Percentiles rank a stretch among this genome's conserved stretches.
Conservation (phyloP, 306 rosid genomes). For the Malus fusca region DNA sequence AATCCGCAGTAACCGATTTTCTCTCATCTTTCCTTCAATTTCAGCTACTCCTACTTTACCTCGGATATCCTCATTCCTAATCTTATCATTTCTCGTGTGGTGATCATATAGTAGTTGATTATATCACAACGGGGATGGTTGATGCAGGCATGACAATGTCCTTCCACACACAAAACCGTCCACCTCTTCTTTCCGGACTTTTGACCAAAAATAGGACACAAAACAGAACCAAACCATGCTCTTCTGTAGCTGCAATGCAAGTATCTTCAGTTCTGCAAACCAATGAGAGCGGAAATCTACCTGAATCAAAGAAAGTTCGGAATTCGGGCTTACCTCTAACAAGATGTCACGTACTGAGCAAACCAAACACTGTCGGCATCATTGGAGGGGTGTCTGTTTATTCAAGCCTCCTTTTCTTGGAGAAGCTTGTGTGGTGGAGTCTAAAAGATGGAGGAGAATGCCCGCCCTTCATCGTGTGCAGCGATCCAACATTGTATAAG, state of each 20-base stretch:
- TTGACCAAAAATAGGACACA: slow-evolving; percentile 18
- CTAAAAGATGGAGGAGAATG: slow-evolving; percentile 48
- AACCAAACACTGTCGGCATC: slow-evolving; percentile 63
- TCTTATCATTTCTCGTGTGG: too few relatives aligned
- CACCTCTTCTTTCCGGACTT: slow-evolving; percentile 24
- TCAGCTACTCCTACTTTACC: too few relatives aligned
- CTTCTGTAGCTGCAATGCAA: slow-evolving; percentile 13
- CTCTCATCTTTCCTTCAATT: too few relatives aligned
- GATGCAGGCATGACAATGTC: slow-evolving; percentile 34
- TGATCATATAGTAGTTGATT: background rate
- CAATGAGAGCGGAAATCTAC: slow-evolving; percentile 36
- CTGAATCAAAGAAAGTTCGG: slow-evolving; percentile 20
- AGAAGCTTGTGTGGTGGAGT: slow-evolving; percentile 73
- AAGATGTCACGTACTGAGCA: slow-evolving; percentile 34
- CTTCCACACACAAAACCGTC: slow-evolving; percentile 20
- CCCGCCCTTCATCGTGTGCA: slow-evolving; percentile 72
- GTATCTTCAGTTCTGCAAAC: slow-evolving; percentile 34
- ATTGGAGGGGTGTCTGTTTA: slow-evolving; percentile 70
- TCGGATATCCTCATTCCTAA: too few relatives aligned
- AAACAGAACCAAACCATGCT: slow-evolving; percentile 25
- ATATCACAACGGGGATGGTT: slow-evolving; percentile 15
- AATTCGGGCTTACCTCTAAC: slow-evolving; percentile 17
- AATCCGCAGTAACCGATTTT: too few relatives aligned
- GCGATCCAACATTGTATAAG: slow-evolving; percentile 47
- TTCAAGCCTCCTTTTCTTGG: slow-evolving; percentile 75